phyloP scores from a whole-genome alignment of 192 early-diverging fungal genomes.

The Martensiomyces pterosporus region DNA sequence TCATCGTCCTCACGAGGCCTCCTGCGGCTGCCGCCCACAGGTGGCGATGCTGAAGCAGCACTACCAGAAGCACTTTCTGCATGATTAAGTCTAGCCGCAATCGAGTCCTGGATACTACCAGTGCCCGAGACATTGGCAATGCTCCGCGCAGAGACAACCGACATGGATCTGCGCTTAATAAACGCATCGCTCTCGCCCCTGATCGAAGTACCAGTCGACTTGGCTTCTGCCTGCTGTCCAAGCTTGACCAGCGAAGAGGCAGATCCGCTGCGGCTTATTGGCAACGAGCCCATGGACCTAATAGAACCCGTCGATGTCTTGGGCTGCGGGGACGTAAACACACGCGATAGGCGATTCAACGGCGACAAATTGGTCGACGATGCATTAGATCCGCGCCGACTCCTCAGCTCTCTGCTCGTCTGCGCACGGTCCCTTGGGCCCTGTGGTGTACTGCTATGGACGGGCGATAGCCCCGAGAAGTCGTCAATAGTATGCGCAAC shows the following conservation, averaged over 20 bases:
- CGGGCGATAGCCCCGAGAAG: conserved; percentile 27
- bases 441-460: conserved; percentile 12
- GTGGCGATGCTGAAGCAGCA: too few species aligned
- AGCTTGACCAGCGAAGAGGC: conserved; percentile 17
- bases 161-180: conserved; percentile 42
- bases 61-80: too few species aligned
- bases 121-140: neutral
- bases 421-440: conserved; percentile 21
- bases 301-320: neutral
- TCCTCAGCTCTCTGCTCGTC: conserved; percentile 21
- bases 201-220: neutral
- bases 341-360: neutral
- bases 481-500: conserved; percentile 36
- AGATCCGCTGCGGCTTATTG: conserved; percentile 5
- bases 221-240: conserved; percentile 1
- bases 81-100: too few species aligned
- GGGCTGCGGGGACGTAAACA: neutral
- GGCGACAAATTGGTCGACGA: conserved; percentile 15
- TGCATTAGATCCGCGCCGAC: conserved; percentile 7
- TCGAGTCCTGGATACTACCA: too few species aligned
- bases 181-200: conserved; percentile 8
- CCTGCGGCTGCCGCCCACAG: too few species aligned
- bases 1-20: conserved; percentile 22
- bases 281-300: neutral
- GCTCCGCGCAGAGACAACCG: conserved; percentile 24